These are phyloP conservation scores for Silene uniflora DNA, from an alignment of 148 eudicot genomes.

Conservation along the genomic window DNA sequence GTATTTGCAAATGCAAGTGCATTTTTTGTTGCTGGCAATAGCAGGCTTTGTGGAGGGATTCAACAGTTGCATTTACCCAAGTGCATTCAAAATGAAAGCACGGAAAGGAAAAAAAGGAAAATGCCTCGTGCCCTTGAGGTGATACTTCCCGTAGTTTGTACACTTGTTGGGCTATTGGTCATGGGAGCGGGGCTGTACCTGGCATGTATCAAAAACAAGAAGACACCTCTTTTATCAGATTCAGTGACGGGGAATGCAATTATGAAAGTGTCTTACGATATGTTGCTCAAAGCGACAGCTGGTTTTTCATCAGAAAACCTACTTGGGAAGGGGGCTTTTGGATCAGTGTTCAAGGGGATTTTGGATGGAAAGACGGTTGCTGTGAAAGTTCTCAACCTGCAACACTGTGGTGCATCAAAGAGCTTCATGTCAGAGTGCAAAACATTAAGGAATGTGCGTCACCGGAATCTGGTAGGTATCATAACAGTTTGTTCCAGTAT, in stretches of 20 bases:
- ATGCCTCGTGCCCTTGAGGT: neutral
- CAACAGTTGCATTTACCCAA: conserved; percentile 24
- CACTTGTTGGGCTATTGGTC: neutral
- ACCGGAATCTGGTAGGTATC: neutral
- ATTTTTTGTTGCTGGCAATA: conserved; percentile 18
- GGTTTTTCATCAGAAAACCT: conserved; percentile 20
- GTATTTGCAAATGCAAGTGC: conserved; percentile 30
- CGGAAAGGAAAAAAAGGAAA: neutral
- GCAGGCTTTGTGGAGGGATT: conserved; percentile 34
- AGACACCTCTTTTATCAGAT: neutral
- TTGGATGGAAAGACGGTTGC: neutral
- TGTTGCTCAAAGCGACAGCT: conserved; percentile 19
- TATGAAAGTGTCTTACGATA: conserved; percentile 1
- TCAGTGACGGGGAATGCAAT: conserved; percentile 1
- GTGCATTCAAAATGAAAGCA: conserved; percentile 12
- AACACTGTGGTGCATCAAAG: neutral
- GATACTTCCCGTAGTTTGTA: neutral
- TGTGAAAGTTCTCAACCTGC: neutral
- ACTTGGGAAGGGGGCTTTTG: conserved; percentile 23
- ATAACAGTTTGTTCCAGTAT: neutral
- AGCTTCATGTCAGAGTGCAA: conserved; percentile 32
- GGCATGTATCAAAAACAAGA: neutral
- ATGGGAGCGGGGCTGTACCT: neutral
- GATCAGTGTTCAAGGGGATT: conserved; percentile 14
- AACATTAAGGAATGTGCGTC: conserved; percentile 6